phyloP scores from a whole-genome alignment of 129 eudicot genomes.

The Flaveria linearis region DNA sequence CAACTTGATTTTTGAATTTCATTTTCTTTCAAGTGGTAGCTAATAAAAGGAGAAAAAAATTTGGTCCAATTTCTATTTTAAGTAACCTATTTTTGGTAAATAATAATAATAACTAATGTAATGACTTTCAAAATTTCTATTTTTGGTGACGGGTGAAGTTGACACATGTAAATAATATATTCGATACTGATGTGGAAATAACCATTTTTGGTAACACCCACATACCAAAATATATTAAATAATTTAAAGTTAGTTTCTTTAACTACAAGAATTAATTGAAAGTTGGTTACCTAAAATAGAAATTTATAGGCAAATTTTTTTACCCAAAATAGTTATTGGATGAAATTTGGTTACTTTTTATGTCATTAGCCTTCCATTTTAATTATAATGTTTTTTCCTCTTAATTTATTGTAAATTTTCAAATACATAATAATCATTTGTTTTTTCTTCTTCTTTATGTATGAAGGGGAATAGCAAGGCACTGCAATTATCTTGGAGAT shows the following conservation, averaged over 20 bases:
- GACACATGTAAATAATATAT: too few species aligned
- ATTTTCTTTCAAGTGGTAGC: neutral
- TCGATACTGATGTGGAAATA: too few species aligned
- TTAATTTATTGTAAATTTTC: too few species aligned
- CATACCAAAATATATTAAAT: neutral
- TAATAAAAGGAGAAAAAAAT: neutral
- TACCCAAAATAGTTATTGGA: too few species aligned
- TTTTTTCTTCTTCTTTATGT: slow-evolving; percentile 5
- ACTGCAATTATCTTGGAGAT: slow-evolving; percentile 87
- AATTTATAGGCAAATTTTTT: neutral
- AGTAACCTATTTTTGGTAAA: neutral
- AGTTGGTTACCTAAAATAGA: neutral
- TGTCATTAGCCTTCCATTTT: too few species aligned
- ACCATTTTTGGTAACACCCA: too few species aligned
- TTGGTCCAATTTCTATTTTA: neutral
- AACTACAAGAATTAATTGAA: neutral
- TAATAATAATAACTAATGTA: neutral
- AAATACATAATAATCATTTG: neutral
- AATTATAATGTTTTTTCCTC: too few species aligned
- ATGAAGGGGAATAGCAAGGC: slow-evolving; percentile 81
- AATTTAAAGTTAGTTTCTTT: neutral
- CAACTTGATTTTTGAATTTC: neutral
- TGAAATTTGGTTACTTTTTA: too few species aligned
- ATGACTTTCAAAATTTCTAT: neutral
- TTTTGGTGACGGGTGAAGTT: neutral